Base-by-base conservation (phyloP, 1,284 basidiomycete species). In the Cryptococcus amylolentus region DNA sequence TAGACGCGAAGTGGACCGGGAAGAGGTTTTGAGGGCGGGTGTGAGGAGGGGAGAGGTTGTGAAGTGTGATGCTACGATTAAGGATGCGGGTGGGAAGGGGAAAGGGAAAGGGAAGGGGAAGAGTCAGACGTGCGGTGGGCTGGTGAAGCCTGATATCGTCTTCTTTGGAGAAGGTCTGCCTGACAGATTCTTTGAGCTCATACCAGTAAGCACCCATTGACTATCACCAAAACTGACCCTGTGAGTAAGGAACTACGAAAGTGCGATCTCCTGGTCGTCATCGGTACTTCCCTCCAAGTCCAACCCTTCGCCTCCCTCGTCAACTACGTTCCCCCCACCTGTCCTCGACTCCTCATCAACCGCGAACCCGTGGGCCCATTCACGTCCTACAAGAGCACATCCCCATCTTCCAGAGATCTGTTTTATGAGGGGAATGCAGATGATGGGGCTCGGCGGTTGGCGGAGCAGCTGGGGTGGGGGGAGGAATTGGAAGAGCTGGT, bases 61-160 rank as follows among this genome's bases (percentile, higher is more conserved):
- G 6, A 79, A 77, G 46, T 92, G 90, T 71, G 57, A 58, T 13
- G 41, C n/a, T 27, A 47, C 49, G 53, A 4, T 16, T 6, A 42
- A 39, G 49, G 42, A 51, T 42, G 46, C 27, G 37, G 13, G 20
- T 7, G 16, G 31, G 26, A 4, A 39, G 18, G n/a, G 16, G 5
- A 14, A 49, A 26, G 38, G 51, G 20, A 42, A 54, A 55, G 40
- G n/a, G 12, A 42, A 18, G 41, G 41, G 16, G 12, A 46, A 46
- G 26, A 52, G 50, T 12, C 44, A 59, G 41, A 48, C 40, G n/a
- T 91, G 89, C 66, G 78, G 77, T 0, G 89, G 88, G 0, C 79
- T 90, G 38, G 87, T 92, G 40, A 94, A 94, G 76, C 92, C 91
- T 4, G 88, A 94, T 68, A 95, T 95, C 48, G 89, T 94, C n/a